Evolutionary conservation across 177 flowering plant species (phyloP).

Genomic region (Telopea speciosissima): DNA sequence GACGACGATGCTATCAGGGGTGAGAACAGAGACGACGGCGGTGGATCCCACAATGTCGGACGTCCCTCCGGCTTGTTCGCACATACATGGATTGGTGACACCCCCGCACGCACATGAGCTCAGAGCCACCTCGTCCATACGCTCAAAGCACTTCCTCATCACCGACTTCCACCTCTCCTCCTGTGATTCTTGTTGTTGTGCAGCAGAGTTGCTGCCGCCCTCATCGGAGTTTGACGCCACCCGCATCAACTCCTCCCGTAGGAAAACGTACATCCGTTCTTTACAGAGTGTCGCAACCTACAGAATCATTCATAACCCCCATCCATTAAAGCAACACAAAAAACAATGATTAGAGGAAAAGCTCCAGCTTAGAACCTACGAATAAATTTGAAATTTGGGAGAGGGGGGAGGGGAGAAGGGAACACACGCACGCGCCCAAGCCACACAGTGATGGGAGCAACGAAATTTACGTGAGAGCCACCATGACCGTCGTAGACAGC

Average conservation of each 20-base stretch:
- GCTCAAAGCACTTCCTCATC: conserved; percentile 28
- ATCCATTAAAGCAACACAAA: too few relatives aligned
- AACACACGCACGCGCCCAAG: too few relatives aligned
- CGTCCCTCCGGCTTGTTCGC: conserved; percentile 22
- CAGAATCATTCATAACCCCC: background rate
- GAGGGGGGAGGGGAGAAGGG: too few relatives aligned
- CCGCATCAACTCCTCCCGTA: conserved; percentile 27
- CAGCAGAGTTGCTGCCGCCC: too few relatives aligned
- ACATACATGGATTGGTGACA: conserved; percentile 21
- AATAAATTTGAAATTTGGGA: too few relatives aligned
- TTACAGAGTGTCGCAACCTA: conserved; percentile 44
- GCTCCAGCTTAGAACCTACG: too few relatives aligned
- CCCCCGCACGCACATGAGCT: conserved; percentile 30
- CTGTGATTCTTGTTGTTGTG: background rate
- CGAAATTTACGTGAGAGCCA: conserved; percentile 43
- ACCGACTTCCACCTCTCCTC: conserved; percentile 26
- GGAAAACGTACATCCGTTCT: conserved; percentile 26
- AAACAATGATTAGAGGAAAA: too few relatives aligned
- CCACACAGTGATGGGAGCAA: too few relatives aligned
- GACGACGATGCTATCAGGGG: conserved; percentile 28
- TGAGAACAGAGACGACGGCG: conserved; percentile 42
- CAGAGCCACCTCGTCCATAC: conserved; percentile 43
- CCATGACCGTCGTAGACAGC: conserved; percentile 67
- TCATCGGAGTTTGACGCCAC: background rate
- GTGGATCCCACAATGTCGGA: conserved; percentile 45